Evolutionary conservation across 2,329 filamentous ascomycete genomes (phyloP).

Genomic region (Neonectria magnoliae): DNA sequence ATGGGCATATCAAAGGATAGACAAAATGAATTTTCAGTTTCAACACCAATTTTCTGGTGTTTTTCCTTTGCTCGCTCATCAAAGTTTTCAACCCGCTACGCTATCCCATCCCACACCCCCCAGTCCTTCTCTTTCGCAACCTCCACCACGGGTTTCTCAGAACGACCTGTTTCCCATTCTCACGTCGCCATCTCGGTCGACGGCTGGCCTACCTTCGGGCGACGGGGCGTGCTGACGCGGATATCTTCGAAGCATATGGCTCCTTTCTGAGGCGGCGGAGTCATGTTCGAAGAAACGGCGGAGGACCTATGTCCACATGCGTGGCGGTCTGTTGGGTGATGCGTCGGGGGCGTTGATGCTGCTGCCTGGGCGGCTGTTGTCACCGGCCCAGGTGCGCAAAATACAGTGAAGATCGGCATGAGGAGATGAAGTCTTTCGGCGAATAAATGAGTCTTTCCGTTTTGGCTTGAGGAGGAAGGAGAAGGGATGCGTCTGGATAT

Average conservation of each 20-base stretch:
- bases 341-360: background rate
- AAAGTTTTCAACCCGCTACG: background rate
- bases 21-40: constrained; percentile 13
- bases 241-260: too few relatives aligned
- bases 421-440: background rate
- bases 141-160: background rate
- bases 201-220: background rate
- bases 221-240: background rate
- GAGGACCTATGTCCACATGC: background rate
- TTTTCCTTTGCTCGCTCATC: background rate
- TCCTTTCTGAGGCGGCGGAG: background rate
- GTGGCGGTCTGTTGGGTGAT: background rate
- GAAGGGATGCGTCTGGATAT: background rate
- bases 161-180: background rate
- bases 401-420: background rate
- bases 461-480: background rate
- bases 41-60: background rate
- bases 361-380: background rate
- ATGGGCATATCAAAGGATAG: constrained; percentile 20
- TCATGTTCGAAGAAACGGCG: too few relatives aligned
- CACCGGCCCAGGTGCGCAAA: background rate
- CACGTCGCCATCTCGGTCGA: background rate
- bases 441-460: too few relatives aligned
- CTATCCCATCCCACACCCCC: background rate
- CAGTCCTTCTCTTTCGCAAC: background rate